Percentiles rank a stretch among this genome's conserved stretches.
Conservation (phyloP, 2,329 filamentous ascomycete species). For the Xylaria sp. region DNA sequence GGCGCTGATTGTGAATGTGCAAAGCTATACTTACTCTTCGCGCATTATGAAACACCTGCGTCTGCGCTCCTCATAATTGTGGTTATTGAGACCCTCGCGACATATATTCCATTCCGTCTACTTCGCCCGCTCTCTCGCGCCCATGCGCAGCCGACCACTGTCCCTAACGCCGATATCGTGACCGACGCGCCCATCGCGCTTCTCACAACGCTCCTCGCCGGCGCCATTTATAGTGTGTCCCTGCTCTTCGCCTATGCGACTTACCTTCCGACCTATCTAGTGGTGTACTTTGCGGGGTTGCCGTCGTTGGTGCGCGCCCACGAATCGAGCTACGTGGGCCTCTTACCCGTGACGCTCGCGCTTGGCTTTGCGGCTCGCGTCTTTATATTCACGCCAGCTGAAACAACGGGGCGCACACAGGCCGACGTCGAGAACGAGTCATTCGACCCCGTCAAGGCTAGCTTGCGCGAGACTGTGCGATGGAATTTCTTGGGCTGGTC, state of each 20-base stretch:
- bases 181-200: slow-evolving; percentile 65
- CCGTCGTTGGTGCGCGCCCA: slow-evolving; percentile 72
- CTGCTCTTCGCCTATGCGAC: slow-evolving; percentile 72
- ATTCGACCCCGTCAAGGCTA: slow-evolving; percentile 70
- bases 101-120: slow-evolving; percentile 75
- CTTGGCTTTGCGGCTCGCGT: slow-evolving; percentile 73
- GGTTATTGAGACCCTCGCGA: slow-evolving; percentile 70
- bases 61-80: slow-evolving; percentile 66
- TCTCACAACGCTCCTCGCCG: slow-evolving; percentile 71
- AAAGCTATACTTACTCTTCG: slow-evolving; percentile 73
- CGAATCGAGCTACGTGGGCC: slow-evolving; percentile 62
- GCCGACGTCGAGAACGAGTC: slow-evolving; percentile 55
- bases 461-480: slow-evolving; percentile 70
- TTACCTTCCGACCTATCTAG: slow-evolving; percentile 73
- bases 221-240: slow-evolving; percentile 75
- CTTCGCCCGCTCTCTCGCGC: slow-evolving; percentile 70
- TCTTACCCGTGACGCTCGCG: slow-evolving; percentile 62
- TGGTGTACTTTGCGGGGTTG: slow-evolving; percentile 76
- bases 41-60: slow-evolving; percentile 75
- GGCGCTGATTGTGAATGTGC: slow-evolving; percentile 3
- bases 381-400: slow-evolving; percentile 78
- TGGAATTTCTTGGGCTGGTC: slow-evolving; percentile 76
- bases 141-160: slow-evolving; percentile 61
- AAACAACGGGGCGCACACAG: slow-evolving; percentile 55
- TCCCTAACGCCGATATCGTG: slow-evolving; percentile 68